Conservation (phyloP, 169 alveolate species). For the Toxoplasma gondii region DNA sequence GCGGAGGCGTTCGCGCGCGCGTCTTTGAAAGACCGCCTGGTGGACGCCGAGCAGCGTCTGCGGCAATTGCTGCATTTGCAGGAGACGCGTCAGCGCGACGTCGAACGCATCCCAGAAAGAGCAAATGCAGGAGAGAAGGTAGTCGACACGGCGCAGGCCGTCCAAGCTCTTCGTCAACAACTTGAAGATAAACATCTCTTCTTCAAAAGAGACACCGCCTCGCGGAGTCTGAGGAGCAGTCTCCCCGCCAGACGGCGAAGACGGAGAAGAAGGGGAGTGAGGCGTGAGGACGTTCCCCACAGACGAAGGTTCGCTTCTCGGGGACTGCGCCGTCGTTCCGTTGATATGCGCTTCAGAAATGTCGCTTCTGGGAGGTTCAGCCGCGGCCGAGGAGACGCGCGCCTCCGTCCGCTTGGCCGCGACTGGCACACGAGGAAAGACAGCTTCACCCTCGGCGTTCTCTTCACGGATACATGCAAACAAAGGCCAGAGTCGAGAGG, state of each 20-base stretch:
- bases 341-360: no score
- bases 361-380: no score
- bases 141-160: slow-evolving; percentile 31
- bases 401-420: no score
- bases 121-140: slow-evolving; percentile 22
- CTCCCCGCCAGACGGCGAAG: background rate
- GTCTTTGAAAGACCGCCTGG: background rate
- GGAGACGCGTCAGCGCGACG: slow-evolving; percentile 34
- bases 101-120: slow-evolving; percentile 41
- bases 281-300: no score
- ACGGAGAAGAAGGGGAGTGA: background rate
- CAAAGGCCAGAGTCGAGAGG: no score
- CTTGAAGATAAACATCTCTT: background rate
- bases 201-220: background rate
- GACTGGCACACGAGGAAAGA: no score
- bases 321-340: no score
- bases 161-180: slow-evolving; percentile 39
- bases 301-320: no score
- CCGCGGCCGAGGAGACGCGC: no score
- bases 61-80: slow-evolving; percentile 48
- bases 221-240: background rate
- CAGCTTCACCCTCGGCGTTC: no score
- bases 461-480: no score
- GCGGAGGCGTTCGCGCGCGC: slow-evolving; percentile 29
- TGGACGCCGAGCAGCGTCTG: slow-evolving; percentile 14